Conservation (phyloP, 176 grass and related monocot species). For the Musa schizocarpa region DNA sequence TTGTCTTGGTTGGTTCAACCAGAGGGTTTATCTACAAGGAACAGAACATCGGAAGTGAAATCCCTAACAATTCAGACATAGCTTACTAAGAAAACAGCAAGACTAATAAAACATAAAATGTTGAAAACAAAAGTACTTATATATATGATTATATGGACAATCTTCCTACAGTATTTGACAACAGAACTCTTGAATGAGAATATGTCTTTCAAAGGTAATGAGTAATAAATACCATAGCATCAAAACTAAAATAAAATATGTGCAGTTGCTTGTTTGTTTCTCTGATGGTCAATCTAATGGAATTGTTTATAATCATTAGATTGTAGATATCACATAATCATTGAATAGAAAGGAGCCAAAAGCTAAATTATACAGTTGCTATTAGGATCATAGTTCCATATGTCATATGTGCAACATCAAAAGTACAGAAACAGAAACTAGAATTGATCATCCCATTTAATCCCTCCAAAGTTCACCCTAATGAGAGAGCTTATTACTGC, state of each 20-base stretch:
- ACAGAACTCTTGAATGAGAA: no score
- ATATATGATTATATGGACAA: no score
- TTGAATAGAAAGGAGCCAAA: background rate
- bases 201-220: no score
- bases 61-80: background rate
- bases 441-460: background rate
- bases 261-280: background rate
- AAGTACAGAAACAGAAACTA: background rate
- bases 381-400: background rate
- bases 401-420: background rate
- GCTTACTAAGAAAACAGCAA: background rate
- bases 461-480: background rate
- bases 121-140: no score
- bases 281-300: background rate
- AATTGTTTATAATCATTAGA: no score
- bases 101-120: background rate
- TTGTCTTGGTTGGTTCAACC: conserved; percentile 61
- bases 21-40: conserved; percentile 72
- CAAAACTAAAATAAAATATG: background rate
- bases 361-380: background rate
- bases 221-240: no score
- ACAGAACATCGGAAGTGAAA: background rate
- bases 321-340: no score
- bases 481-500: background rate
- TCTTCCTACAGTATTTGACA: no score